Base-by-base conservation (phyloP, 345 rosid species). In the Acer yangbiense region DNA sequence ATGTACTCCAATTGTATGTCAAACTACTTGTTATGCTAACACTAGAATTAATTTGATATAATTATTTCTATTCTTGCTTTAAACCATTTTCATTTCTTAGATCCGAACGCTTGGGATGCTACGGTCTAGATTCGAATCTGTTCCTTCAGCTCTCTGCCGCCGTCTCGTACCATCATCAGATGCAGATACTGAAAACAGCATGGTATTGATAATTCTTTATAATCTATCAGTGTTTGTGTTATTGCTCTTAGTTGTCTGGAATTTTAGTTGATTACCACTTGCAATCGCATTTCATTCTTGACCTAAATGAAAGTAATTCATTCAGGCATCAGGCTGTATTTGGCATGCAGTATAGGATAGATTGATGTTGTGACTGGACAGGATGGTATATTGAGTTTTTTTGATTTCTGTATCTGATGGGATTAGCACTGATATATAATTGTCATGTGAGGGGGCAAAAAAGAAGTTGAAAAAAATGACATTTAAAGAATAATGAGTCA, bases 21-120 rank as follows among this genome's bases (percentile, higher is more conserved):
- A 48, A 44, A 48, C n/a, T 68, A 32, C 20, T 65, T 27, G 9
- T 67, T 52, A 72, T 78, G 48, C 46, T 57, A 10, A 70, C 8
- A 77, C 12, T 18, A 64, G 13, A 77, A 76, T 69, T 44, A 9
- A 61, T 73, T 69, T 35, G 39, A 54, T 46, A 64, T 73, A 25
- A 9, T 35, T 65, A 54, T 76, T 79, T 68, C 73, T 52, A 63
- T 72, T 76, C 48, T 72, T 73, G 76, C 39, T 66, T 81, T n/a
- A 60, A 73, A 69, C 52, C 52, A 52, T 71, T 83, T 76, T 39
- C 43, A 60, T 58, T 81, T 79, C 62, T 73, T 77, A 96, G 99
- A 96, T 96, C 82, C 89, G 95, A 66, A 94, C 98, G 18, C 91
- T 96, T 63, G 99, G 98, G 77, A 91, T 96, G 99, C 78, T 96